Evolutionary conservation across 371 early-diverging fungal genomes (phyloP).

Genomic region (Apophysomyces trapeziformis): DNA sequence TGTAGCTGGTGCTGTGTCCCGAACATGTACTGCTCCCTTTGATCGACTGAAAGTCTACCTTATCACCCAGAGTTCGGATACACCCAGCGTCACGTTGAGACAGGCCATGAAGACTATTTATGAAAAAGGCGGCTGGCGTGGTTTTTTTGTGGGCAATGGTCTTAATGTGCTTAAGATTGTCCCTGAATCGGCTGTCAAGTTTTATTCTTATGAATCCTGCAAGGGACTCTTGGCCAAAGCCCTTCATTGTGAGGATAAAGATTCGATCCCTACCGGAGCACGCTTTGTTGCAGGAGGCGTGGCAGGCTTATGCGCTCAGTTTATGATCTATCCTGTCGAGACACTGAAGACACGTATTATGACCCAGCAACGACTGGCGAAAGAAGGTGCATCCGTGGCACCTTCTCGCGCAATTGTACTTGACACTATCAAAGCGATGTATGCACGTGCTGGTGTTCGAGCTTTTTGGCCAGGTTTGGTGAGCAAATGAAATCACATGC

Average conservation of each 20-base stretch:
- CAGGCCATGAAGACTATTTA: slow-evolving; percentile 60
- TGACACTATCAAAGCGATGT: slow-evolving; percentile 61
- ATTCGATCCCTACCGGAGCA: slow-evolving; percentile 60
- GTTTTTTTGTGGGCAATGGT: slow-evolving; percentile 84
- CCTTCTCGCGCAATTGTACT: slow-evolving; percentile 22
- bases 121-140: slow-evolving; percentile 63
- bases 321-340: slow-evolving; percentile 77
- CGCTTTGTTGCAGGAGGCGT: slow-evolving; percentile 80
- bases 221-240: slow-evolving; percentile 57
- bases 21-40: slow-evolving; percentile 83
- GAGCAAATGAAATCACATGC: not conserved
- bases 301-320: slow-evolving; percentile 73
- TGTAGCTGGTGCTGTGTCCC: slow-evolving; percentile 77
- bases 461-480: slow-evolving; percentile 79
- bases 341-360: slow-evolving; percentile 78
- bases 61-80: slow-evolving; percentile 54
- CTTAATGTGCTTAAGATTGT: slow-evolving; percentile 82
- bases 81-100: slow-evolving; percentile 14
- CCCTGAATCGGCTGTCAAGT: slow-evolving; percentile 82
- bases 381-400: not conserved
- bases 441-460: slow-evolving; percentile 60
- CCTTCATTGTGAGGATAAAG: slow-evolving; percentile 46
- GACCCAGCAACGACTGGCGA: slow-evolving; percentile 37
- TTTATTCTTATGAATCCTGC: slow-evolving; percentile 68
- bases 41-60: slow-evolving; percentile 83